Evolutionary conservation across 192 early-diverging fungal species (phyloP).

Genomic region (Coemansia sp.): DNA sequence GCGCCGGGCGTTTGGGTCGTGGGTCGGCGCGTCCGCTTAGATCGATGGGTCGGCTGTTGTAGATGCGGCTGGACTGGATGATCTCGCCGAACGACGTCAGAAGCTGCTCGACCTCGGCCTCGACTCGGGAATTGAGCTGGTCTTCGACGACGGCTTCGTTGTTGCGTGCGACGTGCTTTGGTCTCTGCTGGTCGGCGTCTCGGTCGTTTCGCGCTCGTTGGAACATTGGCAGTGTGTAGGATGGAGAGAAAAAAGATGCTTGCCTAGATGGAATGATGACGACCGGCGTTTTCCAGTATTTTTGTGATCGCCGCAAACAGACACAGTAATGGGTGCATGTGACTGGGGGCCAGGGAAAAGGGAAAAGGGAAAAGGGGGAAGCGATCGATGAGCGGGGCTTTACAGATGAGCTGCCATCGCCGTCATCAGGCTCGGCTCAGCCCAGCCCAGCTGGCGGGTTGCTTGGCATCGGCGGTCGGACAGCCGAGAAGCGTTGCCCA

Average conservation of each 20-base stretch:
- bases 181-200: constrained; percentile 16
- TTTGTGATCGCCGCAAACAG: neutral
- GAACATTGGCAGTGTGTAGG: constrained; percentile 18
- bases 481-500: no score
- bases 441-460: no score
- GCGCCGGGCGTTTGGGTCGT: neutral
- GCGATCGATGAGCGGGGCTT: no score
- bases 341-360: neutral
- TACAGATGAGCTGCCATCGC: no score
- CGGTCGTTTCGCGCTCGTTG: constrained; percentile 36
- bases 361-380: no score
- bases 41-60: constrained; percentile 25
- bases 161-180: constrained; percentile 40
- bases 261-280: no score
- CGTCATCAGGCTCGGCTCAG: no score
- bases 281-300: no score
- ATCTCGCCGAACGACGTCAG: constrained; percentile 52
- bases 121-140: constrained; percentile 46
- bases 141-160: constrained; percentile 32
- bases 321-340: neutral
- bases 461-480: no score
- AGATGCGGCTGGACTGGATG: constrained; percentile 44
- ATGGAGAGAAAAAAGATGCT: neutral
- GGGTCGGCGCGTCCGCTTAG: neutral
- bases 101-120: constrained; percentile 50